Percentiles rank a stretch among this genome's conserved stretches.
Conservation (phyloP, 306 rosid species). For the Argentina anserina region DNA sequence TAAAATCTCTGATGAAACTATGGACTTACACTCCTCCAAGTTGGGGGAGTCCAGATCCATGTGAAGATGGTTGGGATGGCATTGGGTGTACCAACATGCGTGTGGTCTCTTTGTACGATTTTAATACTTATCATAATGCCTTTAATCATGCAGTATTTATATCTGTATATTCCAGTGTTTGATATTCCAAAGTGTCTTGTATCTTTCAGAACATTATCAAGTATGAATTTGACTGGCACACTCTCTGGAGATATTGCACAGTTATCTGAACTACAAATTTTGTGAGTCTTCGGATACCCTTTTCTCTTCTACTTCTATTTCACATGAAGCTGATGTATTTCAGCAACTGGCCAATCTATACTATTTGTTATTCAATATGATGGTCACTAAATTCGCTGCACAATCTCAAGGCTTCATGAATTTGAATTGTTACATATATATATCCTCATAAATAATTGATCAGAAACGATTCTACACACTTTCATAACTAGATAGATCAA, state of each 20-base stretch:
- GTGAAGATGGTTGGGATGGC: slow-evolving; percentile 41
- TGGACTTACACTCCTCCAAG: slow-evolving; percentile 34
- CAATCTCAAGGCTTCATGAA: not conserved
- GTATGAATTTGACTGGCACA: slow-evolving; percentile 43
- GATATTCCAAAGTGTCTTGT: not conserved
- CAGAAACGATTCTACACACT: not conserved
- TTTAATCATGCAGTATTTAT: not conserved
- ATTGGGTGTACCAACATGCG: slow-evolving; percentile 34
- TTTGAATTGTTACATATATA: not conserved
- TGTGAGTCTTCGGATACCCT: slow-evolving; percentile 38
- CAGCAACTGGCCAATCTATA: not conserved
- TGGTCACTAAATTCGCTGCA: not conserved
- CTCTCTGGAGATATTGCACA: slow-evolving; percentile 45
- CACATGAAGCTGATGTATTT: not conserved
- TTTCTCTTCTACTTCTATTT: not conserved
- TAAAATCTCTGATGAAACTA: slow-evolving; percentile 24
- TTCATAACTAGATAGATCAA: not conserved
- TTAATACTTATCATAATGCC: not conserved
- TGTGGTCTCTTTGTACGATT: slow-evolving; percentile 43
- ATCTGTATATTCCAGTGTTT: not conserved
- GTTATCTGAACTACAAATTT: slow-evolving; percentile 40
- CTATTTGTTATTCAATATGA: not conserved
- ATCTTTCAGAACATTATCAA: slow-evolving; percentile 45
- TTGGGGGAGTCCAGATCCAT: slow-evolving; percentile 46
- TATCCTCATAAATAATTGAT: not conserved